A percentile compares a stretch with the other conserved stretches of the same genome.
Conservation (phyloP, 345 rosid species). For the Sonneratia alba region DNA sequence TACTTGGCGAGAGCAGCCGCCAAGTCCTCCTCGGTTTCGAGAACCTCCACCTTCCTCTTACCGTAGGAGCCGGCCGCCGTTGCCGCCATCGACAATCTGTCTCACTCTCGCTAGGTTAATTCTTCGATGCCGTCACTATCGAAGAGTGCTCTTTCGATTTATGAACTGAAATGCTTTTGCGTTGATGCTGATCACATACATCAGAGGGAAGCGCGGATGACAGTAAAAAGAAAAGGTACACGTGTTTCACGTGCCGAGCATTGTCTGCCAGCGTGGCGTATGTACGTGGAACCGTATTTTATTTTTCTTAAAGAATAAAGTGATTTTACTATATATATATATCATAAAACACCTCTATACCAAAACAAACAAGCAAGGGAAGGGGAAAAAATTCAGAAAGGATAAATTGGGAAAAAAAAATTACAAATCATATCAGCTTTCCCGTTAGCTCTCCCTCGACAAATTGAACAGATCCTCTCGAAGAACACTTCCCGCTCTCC, state of each 20-base stretch:
- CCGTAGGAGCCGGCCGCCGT: slow-evolving; percentile 10
- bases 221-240: neutral
- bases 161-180: neutral
- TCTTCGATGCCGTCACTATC: neutral
- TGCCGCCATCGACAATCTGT: neutral
- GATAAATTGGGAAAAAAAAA: neutral
- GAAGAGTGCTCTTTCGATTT: neutral
- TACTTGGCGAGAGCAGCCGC: slow-evolving; percentile 52
- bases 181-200: neutral
- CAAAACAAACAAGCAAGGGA: neutral
- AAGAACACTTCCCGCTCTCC: neutral
- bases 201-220: neutral
- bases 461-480: neutral
- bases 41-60: slow-evolving; percentile 39
- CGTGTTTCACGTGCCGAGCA: neutral
- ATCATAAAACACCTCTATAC: neutral
- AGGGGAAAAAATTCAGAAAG: too few relatives aligned
- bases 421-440: neutral
- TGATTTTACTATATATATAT: neutral
- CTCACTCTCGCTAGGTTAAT: neutral
- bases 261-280: too few relatives aligned
- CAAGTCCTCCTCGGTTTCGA: slow-evolving; percentile 45
- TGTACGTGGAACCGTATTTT: neutral
- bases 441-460: neutral
- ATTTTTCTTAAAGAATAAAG: too few relatives aligned